phyloP scores from a whole-genome alignment of 345 rosid genomes.

The Hibiscus syriacus region DNA sequence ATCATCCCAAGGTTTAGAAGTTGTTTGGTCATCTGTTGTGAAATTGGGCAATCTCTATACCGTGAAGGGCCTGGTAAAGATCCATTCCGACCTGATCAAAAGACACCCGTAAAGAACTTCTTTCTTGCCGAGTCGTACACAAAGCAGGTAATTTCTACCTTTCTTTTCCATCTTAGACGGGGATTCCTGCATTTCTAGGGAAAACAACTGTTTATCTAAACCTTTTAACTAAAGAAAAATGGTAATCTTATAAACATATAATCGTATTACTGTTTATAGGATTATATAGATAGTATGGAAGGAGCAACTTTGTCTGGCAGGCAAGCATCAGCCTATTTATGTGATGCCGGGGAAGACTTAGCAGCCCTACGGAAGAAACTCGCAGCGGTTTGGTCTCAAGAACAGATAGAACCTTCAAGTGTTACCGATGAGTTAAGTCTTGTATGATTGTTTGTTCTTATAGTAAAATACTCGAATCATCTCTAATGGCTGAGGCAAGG shows the following conservation, averaged over 20 bases:
- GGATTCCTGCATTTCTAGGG: too few relatives aligned
- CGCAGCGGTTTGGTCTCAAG: background rate
- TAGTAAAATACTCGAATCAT: background rate
- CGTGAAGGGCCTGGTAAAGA: conserved; percentile 95
- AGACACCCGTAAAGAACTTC: conserved; percentile 81
- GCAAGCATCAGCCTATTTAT: background rate
- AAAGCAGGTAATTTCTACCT: conserved; percentile 55
- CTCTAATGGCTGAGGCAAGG: background rate
- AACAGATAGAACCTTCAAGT: background rate
- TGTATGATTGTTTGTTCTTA: background rate
- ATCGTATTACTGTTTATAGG: background rate
- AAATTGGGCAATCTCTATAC: conserved; percentile 87
- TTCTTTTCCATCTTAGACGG: background rate
- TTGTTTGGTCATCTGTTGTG: conserved; percentile 90
- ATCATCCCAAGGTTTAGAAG: conserved; percentile 74
- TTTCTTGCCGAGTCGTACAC: conserved; percentile 94
- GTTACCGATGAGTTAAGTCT: background rate
- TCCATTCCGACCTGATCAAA: conserved; percentile 95
- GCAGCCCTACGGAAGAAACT: background rate
- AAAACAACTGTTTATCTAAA: background rate
- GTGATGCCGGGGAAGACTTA: background rate
- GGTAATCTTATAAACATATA: background rate
- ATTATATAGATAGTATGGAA: background rate
- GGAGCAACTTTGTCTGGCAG: background rate
- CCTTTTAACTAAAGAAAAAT: background rate